phyloP scores from a whole-genome alignment of 1,284 basidiomycete genomes.

The Sporisorium scitamineum region DNA sequence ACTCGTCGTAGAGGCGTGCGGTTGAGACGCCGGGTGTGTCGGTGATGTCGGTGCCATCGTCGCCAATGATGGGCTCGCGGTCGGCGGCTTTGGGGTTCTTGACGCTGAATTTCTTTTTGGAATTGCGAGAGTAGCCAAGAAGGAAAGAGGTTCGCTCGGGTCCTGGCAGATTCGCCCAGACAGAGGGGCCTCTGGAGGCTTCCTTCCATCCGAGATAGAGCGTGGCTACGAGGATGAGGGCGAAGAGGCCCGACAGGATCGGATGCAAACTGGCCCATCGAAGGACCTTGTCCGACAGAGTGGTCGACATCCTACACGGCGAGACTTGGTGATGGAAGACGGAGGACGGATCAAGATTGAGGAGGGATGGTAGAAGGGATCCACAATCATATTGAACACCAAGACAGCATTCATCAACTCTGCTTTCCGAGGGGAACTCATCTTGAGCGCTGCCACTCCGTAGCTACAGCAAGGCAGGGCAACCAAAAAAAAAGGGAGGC shows the following conservation, averaged over 20 bases:
- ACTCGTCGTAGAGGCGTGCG: conserved; percentile 35
- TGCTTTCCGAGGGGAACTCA: no score
- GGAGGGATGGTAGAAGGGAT: background rate
- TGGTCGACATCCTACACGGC: conserved; percentile 25
- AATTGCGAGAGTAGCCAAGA: conserved; percentile 27
- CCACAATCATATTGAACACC: background rate
- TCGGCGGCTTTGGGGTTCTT: conserved; percentile 20
- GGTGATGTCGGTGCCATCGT: conserved; percentile 44
- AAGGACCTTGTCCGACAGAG: conserved; percentile 25
- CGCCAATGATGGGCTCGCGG: conserved; percentile 40
- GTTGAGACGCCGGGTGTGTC: conserved; percentile 36
- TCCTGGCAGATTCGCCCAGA: conserved; percentile 39
- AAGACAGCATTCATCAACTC: no score
- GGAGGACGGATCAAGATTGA: background rate
- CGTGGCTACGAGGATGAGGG: background rate
- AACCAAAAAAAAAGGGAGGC: background rate
- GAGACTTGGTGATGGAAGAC: background rate
- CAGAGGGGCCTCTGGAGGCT: conserved; percentile 27
- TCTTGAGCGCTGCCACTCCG: no score
- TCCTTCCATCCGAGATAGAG: conserved; percentile 25
- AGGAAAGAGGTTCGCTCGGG: conserved; percentile 37
- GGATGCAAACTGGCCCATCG: conserved; percentile 26
- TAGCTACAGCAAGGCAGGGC: no score
- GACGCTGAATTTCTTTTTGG: conserved; percentile 36
- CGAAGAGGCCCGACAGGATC: conserved; percentile 8